These are phyloP conservation scores for Carex pumila DNA, from an alignment of 176 grass and related monocot genomes.

Conservation along the genomic window DNA sequence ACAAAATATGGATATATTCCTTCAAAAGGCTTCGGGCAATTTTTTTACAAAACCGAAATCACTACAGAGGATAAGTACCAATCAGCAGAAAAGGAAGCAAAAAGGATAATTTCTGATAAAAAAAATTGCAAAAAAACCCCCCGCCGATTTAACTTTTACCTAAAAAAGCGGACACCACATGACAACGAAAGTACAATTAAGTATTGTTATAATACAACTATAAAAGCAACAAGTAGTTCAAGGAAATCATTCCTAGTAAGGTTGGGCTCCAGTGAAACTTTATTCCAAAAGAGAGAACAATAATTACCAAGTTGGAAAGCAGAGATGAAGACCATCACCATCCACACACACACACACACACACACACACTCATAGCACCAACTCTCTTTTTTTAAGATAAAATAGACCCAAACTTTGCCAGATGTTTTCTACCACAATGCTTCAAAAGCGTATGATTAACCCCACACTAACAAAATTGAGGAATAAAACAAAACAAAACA, in stretches of 20 bases:
- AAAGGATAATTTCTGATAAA: not conserved
- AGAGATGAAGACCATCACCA: not conserved
- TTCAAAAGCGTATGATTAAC: not conserved
- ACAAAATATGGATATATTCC: not conserved
- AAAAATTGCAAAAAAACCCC: not conserved
- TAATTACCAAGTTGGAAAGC: not conserved
- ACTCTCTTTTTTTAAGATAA: not conserved
- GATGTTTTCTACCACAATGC: not conserved
- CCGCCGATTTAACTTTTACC: not conserved
- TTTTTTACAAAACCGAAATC: not conserved
- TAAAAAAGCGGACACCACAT: not conserved
- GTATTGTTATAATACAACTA: not conserved
- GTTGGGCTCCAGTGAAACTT: not conserved
- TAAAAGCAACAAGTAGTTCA: not conserved
- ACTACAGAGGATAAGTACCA: not conserved
- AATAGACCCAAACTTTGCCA: not conserved
- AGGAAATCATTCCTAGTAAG: not conserved
- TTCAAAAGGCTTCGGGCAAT: not conserved
- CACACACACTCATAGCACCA: not conserved
- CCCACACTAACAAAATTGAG: not conserved
- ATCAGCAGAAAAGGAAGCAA: not conserved
- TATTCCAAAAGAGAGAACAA: not conserved
- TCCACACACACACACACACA: not conserved
- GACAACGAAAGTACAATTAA: slow-evolving; percentile 4
- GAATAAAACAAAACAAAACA: not conserved